Evolutionary conservation across 441 rosid species (phyloP).

Genomic region (Euphorbia celastroides): DNA sequence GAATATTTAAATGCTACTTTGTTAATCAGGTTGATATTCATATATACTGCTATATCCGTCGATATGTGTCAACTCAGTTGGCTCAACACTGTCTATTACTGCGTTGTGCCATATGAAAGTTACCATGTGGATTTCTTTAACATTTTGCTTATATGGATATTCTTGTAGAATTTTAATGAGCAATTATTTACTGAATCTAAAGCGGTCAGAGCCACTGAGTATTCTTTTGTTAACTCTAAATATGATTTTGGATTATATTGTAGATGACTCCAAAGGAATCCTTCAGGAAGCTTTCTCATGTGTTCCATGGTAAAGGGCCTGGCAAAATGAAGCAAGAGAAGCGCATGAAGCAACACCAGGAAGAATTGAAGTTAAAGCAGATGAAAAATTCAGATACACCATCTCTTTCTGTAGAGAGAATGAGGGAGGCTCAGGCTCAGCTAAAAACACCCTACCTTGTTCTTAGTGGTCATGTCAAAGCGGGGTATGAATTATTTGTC

Average conservation of each 20-base stretch:
- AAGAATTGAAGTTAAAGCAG: conserved; percentile 85
- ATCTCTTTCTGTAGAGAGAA: conserved; percentile 79
- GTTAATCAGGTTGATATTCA: neutral
- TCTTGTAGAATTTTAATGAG: neutral
- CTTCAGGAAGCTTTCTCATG: conserved; percentile 78
- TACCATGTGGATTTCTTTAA: too few species aligned
- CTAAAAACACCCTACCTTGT: conserved; percentile 91
- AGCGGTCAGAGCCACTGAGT: neutral
- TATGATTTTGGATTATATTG: conserved; percentile 1
- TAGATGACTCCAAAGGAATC: conserved; percentile 96
- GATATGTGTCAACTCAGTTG: neutral
- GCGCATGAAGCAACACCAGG: conserved; percentile 81
- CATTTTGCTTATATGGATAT: neutral
- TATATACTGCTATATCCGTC: neutral
- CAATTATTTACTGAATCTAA: neutral
- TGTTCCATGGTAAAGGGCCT: conserved; percentile 96
- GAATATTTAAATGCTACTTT: neutral
- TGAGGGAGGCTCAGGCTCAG: conserved; percentile 96
- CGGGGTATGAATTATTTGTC: conserved; percentile 51
- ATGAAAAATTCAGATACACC: conserved; percentile 98
- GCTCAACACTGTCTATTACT: neutral
- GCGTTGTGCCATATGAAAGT: neutral
- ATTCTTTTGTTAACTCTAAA: neutral
- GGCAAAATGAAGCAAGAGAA: conserved; percentile 99
- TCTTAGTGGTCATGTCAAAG: conserved; percentile 91